Evolutionary conservation across 2,329 filamentous ascomycete species (phyloP), one percentile per base, ranked within the genome.

Genomic region (Plectosphaerella sp.): DNA sequence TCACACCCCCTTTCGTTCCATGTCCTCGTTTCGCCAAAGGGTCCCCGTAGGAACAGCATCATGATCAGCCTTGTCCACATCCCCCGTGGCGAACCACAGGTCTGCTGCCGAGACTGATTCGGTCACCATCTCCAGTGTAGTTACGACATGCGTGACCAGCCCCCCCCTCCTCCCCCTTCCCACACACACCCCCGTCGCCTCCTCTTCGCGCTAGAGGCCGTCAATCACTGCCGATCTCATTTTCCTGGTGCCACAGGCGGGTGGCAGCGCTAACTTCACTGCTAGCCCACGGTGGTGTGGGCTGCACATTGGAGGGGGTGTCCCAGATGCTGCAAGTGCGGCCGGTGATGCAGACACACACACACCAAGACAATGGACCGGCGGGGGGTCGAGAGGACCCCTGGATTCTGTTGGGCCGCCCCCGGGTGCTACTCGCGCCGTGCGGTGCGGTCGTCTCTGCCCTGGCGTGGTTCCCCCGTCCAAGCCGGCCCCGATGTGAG

Each of bases 141-240:
- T 47, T 33, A 33, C 22, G 22, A 22, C 22, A 22, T 22, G 22
- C 45, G 45, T 33, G 24, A 37, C 36, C 20, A 9, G 25, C 10
- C 10, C 37, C 37, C 14, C 41, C 16, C 22, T 7, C 39, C 39
- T 6, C 15, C 16, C 37, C 37, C 41, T n/a, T 18, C 18, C 41
- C 41, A 20, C 11, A 33, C 28, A 33, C 16, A 43, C 41, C n/a
- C n/a, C 41, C 15, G 41, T 20, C 47, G 47, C 36, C 46, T 20
- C 28, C 33, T 39, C 28, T 22, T 20, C 47, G 33, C 47, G 50
- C 54, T 56, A 56, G 52, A 49, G 49, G 35, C 49, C 50, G 52
- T 57, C 55, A 42, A 54, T 52, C 55, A 54, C 55, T 47, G 55
- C 52, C 48, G 55, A 57, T 57, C 55, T 16, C 48, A 56, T 18